phyloP scores from a whole-genome alignment of 164 flowering plant genomes.

The Berberis vulgaris region DNA sequence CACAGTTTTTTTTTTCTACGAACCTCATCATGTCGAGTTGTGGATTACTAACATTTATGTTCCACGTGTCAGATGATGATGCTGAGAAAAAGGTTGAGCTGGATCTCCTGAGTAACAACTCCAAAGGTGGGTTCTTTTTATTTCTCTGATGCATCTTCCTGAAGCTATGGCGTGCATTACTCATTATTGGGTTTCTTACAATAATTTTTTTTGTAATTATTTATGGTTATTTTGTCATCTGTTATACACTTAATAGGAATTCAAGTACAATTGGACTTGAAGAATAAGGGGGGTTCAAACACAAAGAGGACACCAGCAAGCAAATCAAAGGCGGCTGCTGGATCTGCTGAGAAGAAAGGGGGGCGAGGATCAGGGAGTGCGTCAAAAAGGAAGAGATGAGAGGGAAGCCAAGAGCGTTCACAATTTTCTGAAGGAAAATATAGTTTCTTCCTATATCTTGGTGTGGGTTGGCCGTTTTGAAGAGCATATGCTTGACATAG shows the following conservation, averaged over 20 bases:
- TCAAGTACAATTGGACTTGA: constrained; percentile 66
- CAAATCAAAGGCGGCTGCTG: constrained; percentile 43
- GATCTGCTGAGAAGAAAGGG: constrained; percentile 27
- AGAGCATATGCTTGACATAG: too few relatives aligned
- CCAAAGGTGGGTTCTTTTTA: constrained; percentile 39
- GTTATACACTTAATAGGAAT: constrained; percentile 32
- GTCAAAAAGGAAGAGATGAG: constrained; percentile 65
- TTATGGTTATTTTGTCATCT: not conserved
- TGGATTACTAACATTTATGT: not conserved
- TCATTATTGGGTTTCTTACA: not conserved
- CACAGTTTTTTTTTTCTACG: too few relatives aligned
- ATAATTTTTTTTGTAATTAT: not conserved
- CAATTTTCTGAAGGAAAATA: not conserved
- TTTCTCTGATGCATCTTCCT: too few relatives aligned
- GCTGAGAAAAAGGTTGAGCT: constrained; percentile 43
- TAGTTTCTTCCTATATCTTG: not conserved
- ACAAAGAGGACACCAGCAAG: constrained; percentile 44
- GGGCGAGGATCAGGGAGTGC: constrained; percentile 46
- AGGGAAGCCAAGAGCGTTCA: not conserved
- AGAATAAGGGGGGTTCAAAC: constrained; percentile 39
- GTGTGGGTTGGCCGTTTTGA: not conserved
- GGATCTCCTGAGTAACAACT: constrained; percentile 50
- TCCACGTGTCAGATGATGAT: constrained; percentile 32
- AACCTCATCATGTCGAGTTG: too few relatives aligned
- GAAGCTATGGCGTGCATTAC: not conserved